Base-by-base conservation (phyloP, 208 protist species). In the Trypanosoma rangeli region DNA sequence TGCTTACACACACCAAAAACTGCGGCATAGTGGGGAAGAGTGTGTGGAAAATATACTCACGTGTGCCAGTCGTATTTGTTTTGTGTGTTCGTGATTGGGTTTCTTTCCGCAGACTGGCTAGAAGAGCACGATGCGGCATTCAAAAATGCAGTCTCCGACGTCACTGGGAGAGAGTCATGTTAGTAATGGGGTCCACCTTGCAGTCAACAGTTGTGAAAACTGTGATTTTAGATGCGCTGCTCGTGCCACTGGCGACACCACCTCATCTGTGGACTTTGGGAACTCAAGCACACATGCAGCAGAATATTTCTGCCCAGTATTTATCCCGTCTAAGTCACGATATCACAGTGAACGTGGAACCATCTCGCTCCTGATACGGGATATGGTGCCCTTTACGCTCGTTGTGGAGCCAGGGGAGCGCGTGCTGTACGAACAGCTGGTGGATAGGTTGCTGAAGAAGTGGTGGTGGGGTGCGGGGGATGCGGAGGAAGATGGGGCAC, bases 311-410 rank as follows among this genome's bases (percentile, higher is more conserved):
- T 92, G 87, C 73, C 87, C 87, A 5, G 82, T 97, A 33, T 97
- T 85, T 73, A 82, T 97, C 15, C 92, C 81, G 12, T 88, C 86
- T 22, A 93, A 89, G n/a, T 87, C 82, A 4, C 85, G 92, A 22
- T 64, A 58, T 3, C 83, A 89, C 22, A 56, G 78, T 70, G 78
- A 83, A 29, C 78, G 85, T 26, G 83, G 80, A 20, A 97, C 89
- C 20, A 66, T 91, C 44, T 73, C 79, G 2, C 68, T 82, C 10
- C 72, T 97, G 18, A 68, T 92, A 28, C 74, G 78, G 16, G 87
- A 95, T 31, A 72, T 85, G 54, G 75, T 97, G 16, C 87, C 89
- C 10, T 94, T 90, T 64, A 84, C 84, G 31, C 53, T 95, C 18
- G 88, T 97, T 0, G 90, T 95, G 35, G 84, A 97, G 77, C 59